Conservation (phyloP, 2,329 filamentous ascomycete genomes). For the Fusarium sp. region DNA sequence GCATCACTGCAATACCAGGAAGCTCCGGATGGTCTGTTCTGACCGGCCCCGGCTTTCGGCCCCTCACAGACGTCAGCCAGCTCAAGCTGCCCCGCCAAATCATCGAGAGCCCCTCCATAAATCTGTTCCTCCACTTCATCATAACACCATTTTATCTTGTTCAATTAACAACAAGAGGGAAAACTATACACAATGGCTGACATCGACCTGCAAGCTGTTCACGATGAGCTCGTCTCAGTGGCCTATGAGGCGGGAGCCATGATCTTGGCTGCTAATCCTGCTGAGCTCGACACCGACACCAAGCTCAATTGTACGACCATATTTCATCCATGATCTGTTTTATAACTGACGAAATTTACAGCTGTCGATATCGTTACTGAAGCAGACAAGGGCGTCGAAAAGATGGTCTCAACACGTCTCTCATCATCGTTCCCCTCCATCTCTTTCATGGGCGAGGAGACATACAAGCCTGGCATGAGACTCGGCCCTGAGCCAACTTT, state of each 20-base stretch:
- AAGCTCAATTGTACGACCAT: slow-evolving; percentile 73
- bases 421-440: slow-evolving; percentile 65
- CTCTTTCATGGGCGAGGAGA: slow-evolving; percentile 81
- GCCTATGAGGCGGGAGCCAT: slow-evolving; percentile 74
- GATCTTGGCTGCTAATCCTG: slow-evolving; percentile 72
- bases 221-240: slow-evolving; percentile 69
- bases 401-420: slow-evolving; percentile 68
- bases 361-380: slow-evolving; percentile 78
- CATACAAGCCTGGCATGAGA: slow-evolving; percentile 73
- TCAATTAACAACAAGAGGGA: neutral
- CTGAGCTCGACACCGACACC: slow-evolving; percentile 67
- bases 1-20: slow-evolving; percentile 1
- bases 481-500: slow-evolving; percentile 79
- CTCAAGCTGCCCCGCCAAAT: slow-evolving; percentile 37
- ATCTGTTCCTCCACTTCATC: slow-evolving; percentile 22
- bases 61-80: slow-evolving; percentile 31
- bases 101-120: slow-evolving; percentile 42
- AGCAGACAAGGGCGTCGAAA: slow-evolving; percentile 74
- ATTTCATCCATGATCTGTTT: neutral
- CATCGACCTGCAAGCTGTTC: slow-evolving; percentile 71
- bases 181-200: slow-evolving; percentile 59
- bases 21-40: slow-evolving; percentile 20
- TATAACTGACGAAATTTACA: slow-evolving; percentile 47
- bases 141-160: neutral
- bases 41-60: slow-evolving; percentile 23